phyloP scores from a whole-genome alignment of 345 rosid species.

The Schrenkiella parvula region DNA sequence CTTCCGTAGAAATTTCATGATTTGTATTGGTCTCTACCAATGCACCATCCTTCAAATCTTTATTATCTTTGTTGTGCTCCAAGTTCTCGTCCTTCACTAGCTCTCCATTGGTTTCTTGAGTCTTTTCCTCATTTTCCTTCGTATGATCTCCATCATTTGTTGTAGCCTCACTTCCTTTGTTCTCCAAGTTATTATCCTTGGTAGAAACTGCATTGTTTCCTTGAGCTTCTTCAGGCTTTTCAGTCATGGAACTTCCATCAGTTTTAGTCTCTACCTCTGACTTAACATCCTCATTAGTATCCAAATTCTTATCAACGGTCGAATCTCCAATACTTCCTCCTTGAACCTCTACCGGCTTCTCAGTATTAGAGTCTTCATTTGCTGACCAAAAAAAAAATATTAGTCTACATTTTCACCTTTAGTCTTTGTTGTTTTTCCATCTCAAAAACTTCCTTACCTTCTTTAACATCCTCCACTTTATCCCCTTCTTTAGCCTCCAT shows the following conservation, averaged over 20 bases:
- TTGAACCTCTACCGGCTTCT: not conserved
- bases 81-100: not conserved
- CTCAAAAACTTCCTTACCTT: not conserved
- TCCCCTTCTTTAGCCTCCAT: not conserved
- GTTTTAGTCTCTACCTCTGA: not conserved
- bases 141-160: not conserved
- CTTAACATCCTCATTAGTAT: not conserved
- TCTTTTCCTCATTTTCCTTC: not conserved
- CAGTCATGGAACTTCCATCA: not conserved
- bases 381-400: not conserved
- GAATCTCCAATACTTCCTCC: not conserved
- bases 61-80: not conserved
- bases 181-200: not conserved
- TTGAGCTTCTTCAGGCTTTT: not conserved
- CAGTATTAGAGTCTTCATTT: not conserved
- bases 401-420: not conserved
- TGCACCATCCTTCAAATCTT: not conserved
- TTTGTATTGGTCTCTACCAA: not conserved
- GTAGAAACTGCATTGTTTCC: not conserved
- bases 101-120: slow-evolving; percentile 3
- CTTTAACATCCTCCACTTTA: not conserved
- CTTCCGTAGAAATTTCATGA: not conserved
- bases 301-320: not conserved
- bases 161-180: not conserved
- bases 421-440: not conserved